A percentile compares a stretch with the other conserved stretches of the same genome.
These are phyloP conservation scores for Fraxinus americana DNA, from an alignment of 257 asterid genomes.

Conservation along the genomic window DNA sequence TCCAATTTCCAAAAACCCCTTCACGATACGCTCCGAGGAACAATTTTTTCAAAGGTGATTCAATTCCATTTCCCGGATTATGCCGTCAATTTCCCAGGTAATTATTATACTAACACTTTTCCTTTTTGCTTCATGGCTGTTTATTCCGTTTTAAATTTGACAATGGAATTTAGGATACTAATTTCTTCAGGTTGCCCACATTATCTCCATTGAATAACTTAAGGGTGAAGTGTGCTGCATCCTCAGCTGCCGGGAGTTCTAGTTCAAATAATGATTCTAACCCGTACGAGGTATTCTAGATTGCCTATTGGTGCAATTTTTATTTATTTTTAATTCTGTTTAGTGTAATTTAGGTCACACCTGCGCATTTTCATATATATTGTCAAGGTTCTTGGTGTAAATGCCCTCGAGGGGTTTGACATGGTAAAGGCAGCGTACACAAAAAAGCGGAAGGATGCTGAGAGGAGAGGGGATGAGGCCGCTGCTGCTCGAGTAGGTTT, in stretches of 20 bases:
- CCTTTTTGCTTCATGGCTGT: neutral
- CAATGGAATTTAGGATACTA: slow-evolving; percentile 18
- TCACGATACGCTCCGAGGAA: slow-evolving; percentile 26
- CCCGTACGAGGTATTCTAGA: slow-evolving; percentile 71
- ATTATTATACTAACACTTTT: neutral
- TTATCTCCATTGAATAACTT: slow-evolving; percentile 34
- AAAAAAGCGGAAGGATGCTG: slow-evolving; percentile 83
- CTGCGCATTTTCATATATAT: neutral
- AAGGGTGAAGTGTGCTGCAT: slow-evolving; percentile 54
- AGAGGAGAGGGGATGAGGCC: slow-evolving; percentile 84
- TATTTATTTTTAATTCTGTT: neutral
- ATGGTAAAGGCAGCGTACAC: slow-evolving; percentile 76
- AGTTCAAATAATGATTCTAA: slow-evolving; percentile 61
- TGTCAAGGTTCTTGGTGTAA: slow-evolving; percentile 84
- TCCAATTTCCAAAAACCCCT: slow-evolving; percentile 42
- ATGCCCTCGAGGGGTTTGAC: slow-evolving; percentile 82
- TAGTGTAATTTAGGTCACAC: neutral
- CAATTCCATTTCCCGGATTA: slow-evolving; percentile 32
- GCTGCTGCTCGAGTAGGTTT: slow-evolving; percentile 53
- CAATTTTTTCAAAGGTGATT: slow-evolving; percentile 27
- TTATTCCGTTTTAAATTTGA: slow-evolving; percentile 10
- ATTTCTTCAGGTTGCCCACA: slow-evolving; percentile 48
- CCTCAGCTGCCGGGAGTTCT: slow-evolving; percentile 80
- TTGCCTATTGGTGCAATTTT: neutral
- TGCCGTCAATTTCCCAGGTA: slow-evolving; percentile 56